These are phyloP conservation scores for Beta vulgaris DNA, from an alignment of 148 eudicot species.

Conservation along the genomic window DNA sequence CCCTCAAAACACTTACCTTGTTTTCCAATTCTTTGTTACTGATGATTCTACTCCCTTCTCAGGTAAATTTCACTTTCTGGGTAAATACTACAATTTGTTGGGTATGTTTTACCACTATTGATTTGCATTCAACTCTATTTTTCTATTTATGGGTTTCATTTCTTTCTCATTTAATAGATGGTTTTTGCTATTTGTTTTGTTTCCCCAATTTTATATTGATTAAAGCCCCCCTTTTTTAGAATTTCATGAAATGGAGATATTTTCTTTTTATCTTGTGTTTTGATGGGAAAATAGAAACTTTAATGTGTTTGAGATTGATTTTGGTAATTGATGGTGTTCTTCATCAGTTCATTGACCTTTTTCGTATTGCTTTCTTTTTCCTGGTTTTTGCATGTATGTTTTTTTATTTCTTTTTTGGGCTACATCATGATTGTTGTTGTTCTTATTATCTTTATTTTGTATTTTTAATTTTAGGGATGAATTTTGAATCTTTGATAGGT, in stretches of 20 bases:
- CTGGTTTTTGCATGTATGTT: too few relatives aligned
- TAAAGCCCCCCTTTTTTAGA: background rate
- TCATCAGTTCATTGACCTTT: too few relatives aligned
- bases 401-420: too few relatives aligned
- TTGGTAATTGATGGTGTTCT: background rate
- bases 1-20: too few relatives aligned
- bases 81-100: background rate
- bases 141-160: background rate
- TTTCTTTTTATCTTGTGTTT: background rate
- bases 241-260: background rate
- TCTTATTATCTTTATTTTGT: too few relatives aligned
- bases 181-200: background rate
- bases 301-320: too few relatives aligned
- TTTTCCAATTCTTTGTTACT: too few relatives aligned
- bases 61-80: slow-evolving; percentile 7
- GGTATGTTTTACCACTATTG: background rate
- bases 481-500: too few relatives aligned
- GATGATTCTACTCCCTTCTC: background rate
- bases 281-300: too few relatives aligned
- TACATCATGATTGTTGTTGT: too few relatives aligned
- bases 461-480: too few relatives aligned
- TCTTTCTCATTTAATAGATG: background rate
- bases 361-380: background rate
- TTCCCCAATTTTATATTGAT: background rate
- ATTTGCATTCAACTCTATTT: background rate